Base-by-base conservation (phyloP, 2,329 filamentous ascomycete genomes). In the Microcyclosporella mali region DNA sequence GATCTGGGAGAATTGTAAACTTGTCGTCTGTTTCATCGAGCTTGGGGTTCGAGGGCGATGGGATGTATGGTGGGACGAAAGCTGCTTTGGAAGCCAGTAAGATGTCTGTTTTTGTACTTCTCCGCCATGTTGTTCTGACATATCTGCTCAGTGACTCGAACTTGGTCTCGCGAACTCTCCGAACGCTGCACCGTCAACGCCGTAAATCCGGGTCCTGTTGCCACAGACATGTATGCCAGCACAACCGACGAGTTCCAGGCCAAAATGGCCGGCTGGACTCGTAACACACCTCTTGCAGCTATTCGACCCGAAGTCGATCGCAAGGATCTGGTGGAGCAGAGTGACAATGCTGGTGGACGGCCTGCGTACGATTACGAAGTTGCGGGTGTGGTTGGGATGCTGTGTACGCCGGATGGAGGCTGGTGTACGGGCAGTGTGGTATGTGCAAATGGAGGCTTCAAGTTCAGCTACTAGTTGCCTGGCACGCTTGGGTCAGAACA, bases 401-500 rank as follows among this genome's bases (percentile, higher is more conserved):
- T 89, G 16, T 87, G 84, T 60, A 75, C 76, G 4, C 70, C 73
- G 4, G 86, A 90, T 60, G 75, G 77, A n/a, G 75, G 71, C 6
- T 90, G 85, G 85, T 63, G 79, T 58, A 92, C 85, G 0, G 86
- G 86, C 1, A 84, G 82, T 63, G 82, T 88, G 17, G 77, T 92
- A 3, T 85, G 82, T 66, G 84, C 85, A 6, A 90, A 90, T 59
- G 86, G 86, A 1, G 86, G 86, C 6, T 81, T 88, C 78, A 74
- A 71, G 47, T 77, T 81, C 66, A 70, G 66, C 58, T 50, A 48
- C 33, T 59, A 50, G 44, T 39, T 9, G 21, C 29, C 14, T 17
- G 21, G 27, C 15, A n/a, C n/a, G n/a, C n/a, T n/a, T n/a, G n/a
- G n/a, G n/a, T n/a, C n/a, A n/a, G n/a, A n/a, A n/a, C n/a, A n/a